Evolutionary conservation across 2,329 filamentous ascomycete species (phyloP).

Genomic region (Calonectria pauciramosa): DNA sequence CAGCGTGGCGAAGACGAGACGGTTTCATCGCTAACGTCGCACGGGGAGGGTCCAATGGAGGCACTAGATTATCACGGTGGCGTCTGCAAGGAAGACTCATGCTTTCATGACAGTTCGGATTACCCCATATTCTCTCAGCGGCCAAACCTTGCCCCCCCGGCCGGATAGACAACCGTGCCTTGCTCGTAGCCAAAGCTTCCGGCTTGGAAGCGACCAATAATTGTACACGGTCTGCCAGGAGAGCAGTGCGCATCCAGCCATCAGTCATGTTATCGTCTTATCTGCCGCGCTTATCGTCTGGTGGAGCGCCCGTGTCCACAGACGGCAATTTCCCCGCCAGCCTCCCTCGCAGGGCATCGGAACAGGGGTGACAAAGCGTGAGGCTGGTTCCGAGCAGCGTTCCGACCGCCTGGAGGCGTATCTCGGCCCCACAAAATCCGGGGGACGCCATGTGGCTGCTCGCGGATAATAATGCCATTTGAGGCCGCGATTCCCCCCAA

Average conservation of each 20-base stretch:
- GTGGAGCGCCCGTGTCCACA: background rate
- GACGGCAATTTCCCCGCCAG: background rate
- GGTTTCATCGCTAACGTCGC: background rate
- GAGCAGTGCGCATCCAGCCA: background rate
- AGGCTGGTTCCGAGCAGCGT: constrained; percentile 14
- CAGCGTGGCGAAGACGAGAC: background rate
- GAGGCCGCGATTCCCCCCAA: constrained; percentile 17
- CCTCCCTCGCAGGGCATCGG: background rate
- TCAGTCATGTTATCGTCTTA: constrained; percentile 9
- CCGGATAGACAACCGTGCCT: background rate
- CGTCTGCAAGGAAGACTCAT: background rate
- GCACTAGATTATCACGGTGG: background rate
- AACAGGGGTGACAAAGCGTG: background rate
- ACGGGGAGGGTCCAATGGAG: background rate
- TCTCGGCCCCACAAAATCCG: background rate
- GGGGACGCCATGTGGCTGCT: background rate
- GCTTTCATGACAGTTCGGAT: background rate
- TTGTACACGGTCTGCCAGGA: background rate
- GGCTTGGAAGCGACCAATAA: background rate
- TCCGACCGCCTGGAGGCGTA: constrained; percentile 2
- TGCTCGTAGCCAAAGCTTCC: background rate
- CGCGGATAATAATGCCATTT: constrained; percentile 15
- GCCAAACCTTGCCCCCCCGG: background rate
- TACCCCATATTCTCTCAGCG: background rate
- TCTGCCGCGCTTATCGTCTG: constrained; percentile 2